Evolutionary conservation across 1,284 basidiomycete species (phyloP), one percentile per base, ranked within the genome.

Genomic region (Paramarasmius palmivorus): DNA sequence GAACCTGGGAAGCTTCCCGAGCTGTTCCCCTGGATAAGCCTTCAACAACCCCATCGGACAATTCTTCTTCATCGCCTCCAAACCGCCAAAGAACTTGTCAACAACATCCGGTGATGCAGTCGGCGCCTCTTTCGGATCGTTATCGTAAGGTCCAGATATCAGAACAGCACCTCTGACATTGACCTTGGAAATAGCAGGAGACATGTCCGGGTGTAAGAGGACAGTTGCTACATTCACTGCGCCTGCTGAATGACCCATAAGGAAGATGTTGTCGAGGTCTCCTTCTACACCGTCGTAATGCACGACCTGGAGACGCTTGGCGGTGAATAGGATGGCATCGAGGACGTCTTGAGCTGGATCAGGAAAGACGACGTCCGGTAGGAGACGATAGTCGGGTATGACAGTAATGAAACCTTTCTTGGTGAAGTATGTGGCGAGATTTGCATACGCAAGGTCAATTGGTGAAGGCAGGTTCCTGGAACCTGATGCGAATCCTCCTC

Each of bases 341-440:
- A 76, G 75, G 2, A 86, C 63, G 59, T 88, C 85, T 57, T 81
- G 72, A 0, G 74, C 74, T 0, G 76, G 70, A 0, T 66, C 70
- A 0, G 86, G 86, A 61, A 77, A 86, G 17, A 63, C 70, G 50
- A 73, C 75, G 25, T 74, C 63, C 2, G 85, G 84, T 1, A 77
- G 76, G 35, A 88, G 75, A 2, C 82, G 78, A 59, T 88, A 87
- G 65, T 87, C 83, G 0, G 84, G 74, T 54, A 88, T 81, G 55
- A 86, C 68, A 14, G 78, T 78, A 54, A 86, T 58, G 65, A 84
- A 78, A 0, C 84, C 83, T n/a, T 67, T 73, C 12, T 73, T 68
- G 0, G 83, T 79, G 62, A 82, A 88, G 71, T 79, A 86, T 4
- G 81, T 69, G 0, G 78, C 85, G 7, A 86, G 56, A 56, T 77